These are phyloP conservation scores for Suillus ampliporus DNA, from an alignment of 768 basidiomycete species.

Conservation along the genomic window DNA sequence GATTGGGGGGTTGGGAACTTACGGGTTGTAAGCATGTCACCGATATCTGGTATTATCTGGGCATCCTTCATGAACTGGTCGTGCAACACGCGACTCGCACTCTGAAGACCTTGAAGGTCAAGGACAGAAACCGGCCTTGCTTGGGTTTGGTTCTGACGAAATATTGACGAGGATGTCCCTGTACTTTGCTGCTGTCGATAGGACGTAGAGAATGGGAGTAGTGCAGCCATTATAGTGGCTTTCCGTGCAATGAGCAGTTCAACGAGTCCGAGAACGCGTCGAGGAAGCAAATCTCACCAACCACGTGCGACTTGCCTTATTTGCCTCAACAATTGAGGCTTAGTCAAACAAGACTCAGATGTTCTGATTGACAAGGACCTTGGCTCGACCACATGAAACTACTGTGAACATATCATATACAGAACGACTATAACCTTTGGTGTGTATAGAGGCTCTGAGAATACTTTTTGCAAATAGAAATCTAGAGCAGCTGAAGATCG, in stretches of 20 bases:
- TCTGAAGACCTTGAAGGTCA: slow-evolving; percentile 67
- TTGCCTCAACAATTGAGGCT: too few species aligned
- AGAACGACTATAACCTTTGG: too few species aligned
- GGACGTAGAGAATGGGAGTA: slow-evolving; percentile 14
- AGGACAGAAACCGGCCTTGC: slow-evolving; percentile 38
- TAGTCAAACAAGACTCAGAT: too few species aligned
- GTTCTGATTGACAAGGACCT: too few species aligned
- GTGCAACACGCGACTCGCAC: slow-evolving; percentile 68
- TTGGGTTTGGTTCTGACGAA: slow-evolving; percentile 14
- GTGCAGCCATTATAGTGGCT: slow-evolving; percentile 13
- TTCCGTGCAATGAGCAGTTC: slow-evolving; percentile 9
- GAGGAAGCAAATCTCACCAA: slow-evolving; percentile 15
- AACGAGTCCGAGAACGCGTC: slow-evolving; percentile 10
- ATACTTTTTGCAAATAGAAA: too few species aligned
- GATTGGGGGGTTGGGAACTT: slow-evolving; percentile 28
- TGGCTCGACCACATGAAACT: too few species aligned
- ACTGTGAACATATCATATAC: too few species aligned
- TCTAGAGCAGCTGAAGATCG: too few species aligned
- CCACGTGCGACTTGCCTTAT: slow-evolving; percentile 14
- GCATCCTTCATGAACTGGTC: slow-evolving; percentile 76
- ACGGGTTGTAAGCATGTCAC: slow-evolving; percentile 70
- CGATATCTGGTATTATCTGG: slow-evolving; percentile 75
- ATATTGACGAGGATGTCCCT: slow-evolving; percentile 3
- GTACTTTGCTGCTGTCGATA: slow-evolving; percentile 8
- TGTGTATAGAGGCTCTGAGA: too few species aligned